Evolutionary conservation across 192 early-diverging fungal species (phyloP).

Genomic region (Backusella sp.): DNA sequence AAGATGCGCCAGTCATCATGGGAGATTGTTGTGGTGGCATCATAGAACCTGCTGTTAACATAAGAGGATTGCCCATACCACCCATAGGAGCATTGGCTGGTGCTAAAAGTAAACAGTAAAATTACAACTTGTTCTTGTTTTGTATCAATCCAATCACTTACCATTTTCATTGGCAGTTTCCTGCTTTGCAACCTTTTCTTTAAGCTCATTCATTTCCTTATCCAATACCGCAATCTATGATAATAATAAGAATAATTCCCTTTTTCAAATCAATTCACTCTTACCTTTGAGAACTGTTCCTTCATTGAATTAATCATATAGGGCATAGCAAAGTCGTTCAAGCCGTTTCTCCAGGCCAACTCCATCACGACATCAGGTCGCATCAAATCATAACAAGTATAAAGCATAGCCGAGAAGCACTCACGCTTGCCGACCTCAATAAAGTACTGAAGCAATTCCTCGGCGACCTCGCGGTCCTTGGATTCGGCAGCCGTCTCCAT

Average conservation of each 20-base stretch:
- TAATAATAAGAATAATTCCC: not conserved
- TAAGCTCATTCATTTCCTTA: slow-evolving; percentile 56
- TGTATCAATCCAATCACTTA: slow-evolving; percentile 20
- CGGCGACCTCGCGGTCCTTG: slow-evolving; percentile 81
- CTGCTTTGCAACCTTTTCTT: slow-evolving; percentile 52
- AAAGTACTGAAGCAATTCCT: slow-evolving; percentile 96
- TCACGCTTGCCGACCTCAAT: slow-evolving; percentile 88
- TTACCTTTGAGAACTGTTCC: slow-evolving; percentile 87
- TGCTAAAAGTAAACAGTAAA: not conserved
- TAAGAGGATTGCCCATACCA: slow-evolving; percentile 71
- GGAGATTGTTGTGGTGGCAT: slow-evolving; percentile 30
- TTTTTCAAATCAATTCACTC: not conserved
- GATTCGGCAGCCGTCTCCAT: slow-evolving; percentile 98
- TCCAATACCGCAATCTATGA: slow-evolving; percentile 49
- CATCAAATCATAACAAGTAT: slow-evolving; percentile 93
- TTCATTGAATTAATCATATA: slow-evolving; percentile 92
- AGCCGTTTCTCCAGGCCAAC: slow-evolving; percentile 84
- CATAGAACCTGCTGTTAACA: slow-evolving; percentile 60
- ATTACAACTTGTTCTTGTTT: too few relatives aligned
- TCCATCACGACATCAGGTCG: slow-evolving; percentile 94
- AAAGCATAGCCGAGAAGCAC: slow-evolving; percentile 92
- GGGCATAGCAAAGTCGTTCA: slow-evolving; percentile 96
- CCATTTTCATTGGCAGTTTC: slow-evolving; percentile 32
- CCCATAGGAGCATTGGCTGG: slow-evolving; percentile 53
- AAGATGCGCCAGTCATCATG: slow-evolving; percentile 27